A percentile compares a stretch with the other conserved stretches of the same genome.
These are phyloP conservation scores for Gelatoporia subvermispora DNA, from an alignment of 768 basidiomycete genomes.

Conservation along the genomic window DNA sequence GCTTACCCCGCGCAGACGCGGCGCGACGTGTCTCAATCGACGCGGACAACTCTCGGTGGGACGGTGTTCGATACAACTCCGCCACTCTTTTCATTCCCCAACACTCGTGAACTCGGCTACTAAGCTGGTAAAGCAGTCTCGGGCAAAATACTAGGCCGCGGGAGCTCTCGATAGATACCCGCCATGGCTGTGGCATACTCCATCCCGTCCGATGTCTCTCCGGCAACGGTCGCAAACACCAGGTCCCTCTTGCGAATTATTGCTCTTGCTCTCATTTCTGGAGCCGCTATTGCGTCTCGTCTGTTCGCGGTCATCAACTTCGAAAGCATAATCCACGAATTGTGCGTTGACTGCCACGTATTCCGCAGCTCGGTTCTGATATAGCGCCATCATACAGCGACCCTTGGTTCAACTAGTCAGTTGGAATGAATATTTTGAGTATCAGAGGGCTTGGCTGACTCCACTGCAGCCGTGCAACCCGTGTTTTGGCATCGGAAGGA, in stretches of 20 bases:
- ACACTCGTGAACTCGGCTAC: neutral
- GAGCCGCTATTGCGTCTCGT: conserved; percentile 91
- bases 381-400: conserved; percentile 47
- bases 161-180: conserved; percentile 9
- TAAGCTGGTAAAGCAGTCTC: neutral
- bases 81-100: neutral
- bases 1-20: neutral
- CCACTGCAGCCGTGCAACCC: conserved; percentile 77
- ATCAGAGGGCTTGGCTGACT: neutral
- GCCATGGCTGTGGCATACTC: conserved; percentile 49
- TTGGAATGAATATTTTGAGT: conserved; percentile 16
- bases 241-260: conserved; percentile 87
- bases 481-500: conserved; percentile 84
- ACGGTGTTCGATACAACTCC: too few relatives aligned
- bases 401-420: conserved; percentile 99
- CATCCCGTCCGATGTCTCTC: conserved; percentile 65
- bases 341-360: conserved; percentile 51
- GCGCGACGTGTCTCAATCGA: conserved; percentile 7
- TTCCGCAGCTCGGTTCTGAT: neutral
- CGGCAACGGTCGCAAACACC: conserved; percentile 77
- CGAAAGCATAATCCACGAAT: conserved; percentile 99
- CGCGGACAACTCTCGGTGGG: too few relatives aligned
- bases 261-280: conserved; percentile 86
- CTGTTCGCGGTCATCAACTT: conserved; percentile 97
- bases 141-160: too few relatives aligned